Percentiles rank a stretch among this genome's conserved stretches.
phyloP scores from a whole-genome alignment of 805 yeast genomes.

The Saturnispora quitensis region DNA sequence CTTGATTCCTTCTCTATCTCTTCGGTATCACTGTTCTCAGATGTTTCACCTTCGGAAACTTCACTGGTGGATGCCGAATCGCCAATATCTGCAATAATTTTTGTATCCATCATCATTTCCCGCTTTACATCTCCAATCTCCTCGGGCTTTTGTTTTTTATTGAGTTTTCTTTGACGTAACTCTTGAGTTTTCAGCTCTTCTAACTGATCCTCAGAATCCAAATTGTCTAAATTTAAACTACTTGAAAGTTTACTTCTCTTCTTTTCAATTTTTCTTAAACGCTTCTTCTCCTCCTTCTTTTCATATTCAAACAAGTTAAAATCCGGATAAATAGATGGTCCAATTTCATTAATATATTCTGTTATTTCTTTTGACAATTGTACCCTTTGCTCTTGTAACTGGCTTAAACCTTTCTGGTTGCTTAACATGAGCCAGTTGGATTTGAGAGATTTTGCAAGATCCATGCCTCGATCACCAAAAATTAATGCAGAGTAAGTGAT shows the following conservation, averaged over 20 bases:
- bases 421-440: conserved; percentile 66
- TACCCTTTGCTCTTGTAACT: conserved; percentile 53
- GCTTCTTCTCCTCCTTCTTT: conserved; percentile 29
- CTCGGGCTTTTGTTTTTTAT: conserved; percentile 17
- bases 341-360: conserved; percentile 66
- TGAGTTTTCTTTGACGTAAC: conserved; percentile 34
- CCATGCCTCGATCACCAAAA: conserved; percentile 91
- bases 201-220: conserved; percentile 35
- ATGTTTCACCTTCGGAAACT: conserved; percentile 23
- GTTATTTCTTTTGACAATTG: conserved; percentile 67
- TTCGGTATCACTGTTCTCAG: conserved; percentile 9
- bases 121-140: conserved; percentile 13
- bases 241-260: conserved; percentile 12
- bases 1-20: neutral
- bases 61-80: conserved; percentile 24
- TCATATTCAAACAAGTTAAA: conserved; percentile 50
- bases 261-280: conserved; percentile 21
- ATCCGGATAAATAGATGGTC: conserved; percentile 82
- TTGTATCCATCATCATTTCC: conserved; percentile 39
- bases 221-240: conserved; percentile 8
- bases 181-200: conserved; percentile 42
- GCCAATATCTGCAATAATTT: conserved; percentile 43
- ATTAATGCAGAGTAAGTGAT: conserved; percentile 87
- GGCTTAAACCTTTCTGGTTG: conserved; percentile 45
- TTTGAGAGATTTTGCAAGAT: conserved; percentile 69